phyloP scores from a whole-genome alignment of 139 green algal genomes.

The Tetraselmis striata region DNA sequence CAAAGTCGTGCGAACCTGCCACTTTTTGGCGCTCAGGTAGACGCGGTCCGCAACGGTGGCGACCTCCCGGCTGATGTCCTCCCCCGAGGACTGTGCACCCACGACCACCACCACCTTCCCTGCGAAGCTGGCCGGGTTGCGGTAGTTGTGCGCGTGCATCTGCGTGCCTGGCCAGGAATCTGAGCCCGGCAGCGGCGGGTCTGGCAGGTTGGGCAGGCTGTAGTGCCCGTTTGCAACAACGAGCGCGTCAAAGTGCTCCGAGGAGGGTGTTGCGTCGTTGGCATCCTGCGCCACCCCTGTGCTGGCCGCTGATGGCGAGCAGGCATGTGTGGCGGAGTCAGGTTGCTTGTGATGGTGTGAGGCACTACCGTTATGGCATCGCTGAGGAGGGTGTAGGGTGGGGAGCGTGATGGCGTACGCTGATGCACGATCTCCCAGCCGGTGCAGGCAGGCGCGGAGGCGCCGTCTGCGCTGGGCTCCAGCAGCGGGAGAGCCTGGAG shows the following conservation, averaged over 20 bases:
- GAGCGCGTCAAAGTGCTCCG: slow-evolving; percentile 69
- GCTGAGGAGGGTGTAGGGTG: no score
- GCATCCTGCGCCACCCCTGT: no score
- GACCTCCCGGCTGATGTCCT: slow-evolving; percentile 61
- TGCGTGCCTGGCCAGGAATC: slow-evolving; percentile 38
- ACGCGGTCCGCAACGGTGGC: slow-evolving; percentile 40
- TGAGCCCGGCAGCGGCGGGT: slow-evolving; percentile 35
- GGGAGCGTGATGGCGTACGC: no score
- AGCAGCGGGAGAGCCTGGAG: background rate
- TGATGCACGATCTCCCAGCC: slow-evolving; percentile 5
- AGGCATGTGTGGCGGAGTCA: no score
- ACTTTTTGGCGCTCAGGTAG: slow-evolving; percentile 50
- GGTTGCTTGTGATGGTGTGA: no score
- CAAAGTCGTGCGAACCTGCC: slow-evolving; percentile 21
- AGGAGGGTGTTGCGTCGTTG: no score
- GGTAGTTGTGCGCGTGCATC: slow-evolving; percentile 68
- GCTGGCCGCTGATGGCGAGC: no score
- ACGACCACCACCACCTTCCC: slow-evolving; percentile 57
- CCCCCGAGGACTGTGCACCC: slow-evolving; percentile 47
- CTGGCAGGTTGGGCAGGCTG: slow-evolving; percentile 49
- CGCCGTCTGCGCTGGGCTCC: background rate
- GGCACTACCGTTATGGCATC: no score
- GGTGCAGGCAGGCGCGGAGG: background rate
- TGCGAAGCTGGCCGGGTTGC: slow-evolving; percentile 36
- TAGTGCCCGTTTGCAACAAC: slow-evolving; percentile 83